Base-by-base conservation (phyloP, 495 filamentous ascomycete genomes). In the Staphylotrichum tortipilum region DNA sequence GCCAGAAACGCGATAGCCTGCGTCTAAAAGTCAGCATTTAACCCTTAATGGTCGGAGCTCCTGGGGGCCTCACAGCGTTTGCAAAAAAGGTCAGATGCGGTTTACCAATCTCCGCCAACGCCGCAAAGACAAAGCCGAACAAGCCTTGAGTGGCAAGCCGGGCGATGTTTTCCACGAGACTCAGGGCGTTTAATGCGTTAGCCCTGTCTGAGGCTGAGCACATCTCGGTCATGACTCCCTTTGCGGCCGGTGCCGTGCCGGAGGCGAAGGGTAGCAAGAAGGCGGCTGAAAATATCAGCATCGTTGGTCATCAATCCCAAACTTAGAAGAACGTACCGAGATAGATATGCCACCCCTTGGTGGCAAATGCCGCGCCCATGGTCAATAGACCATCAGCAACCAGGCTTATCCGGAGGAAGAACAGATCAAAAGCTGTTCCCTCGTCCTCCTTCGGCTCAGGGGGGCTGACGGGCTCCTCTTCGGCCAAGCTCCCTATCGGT, bases 141-240 rank as follows among this genome's bases (percentile, higher is more conserved):
- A 80, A 46, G 7, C 71, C 72, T 39, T 74, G 70, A 10, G 77
- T 81, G 5, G 63, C 45, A 10, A 81, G 59, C 29, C 70, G 58
- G 14, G 73, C 78, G 14, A 77, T 63, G 37, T 76, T 77, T 62
- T 81, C 78, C 9, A 80, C 68, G 19, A 81, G 61, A 0, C 73
- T 76, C 19, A 81, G 70, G 0, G 75, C 78, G 41, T 72, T 74
- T n/a, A 81, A 62, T 0, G 77, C 77, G 49, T 81, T 77, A 2
- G 68, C 64, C 21, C 76, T 66, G 45, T 73, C 61, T 6, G 60
- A 60, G 2, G 69, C 53, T 3, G 72, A 49, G 33, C 75, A 75
- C 69, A 81, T 69, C 35, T 77, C 73, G 14, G 77, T 69, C 63
- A 81, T 77, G 26, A 77, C 75, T 15, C 78, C 78, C 44, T 80